phyloP scores from a whole-genome alignment of 257 asterid genomes.

The Cordia subcordata region DNA sequence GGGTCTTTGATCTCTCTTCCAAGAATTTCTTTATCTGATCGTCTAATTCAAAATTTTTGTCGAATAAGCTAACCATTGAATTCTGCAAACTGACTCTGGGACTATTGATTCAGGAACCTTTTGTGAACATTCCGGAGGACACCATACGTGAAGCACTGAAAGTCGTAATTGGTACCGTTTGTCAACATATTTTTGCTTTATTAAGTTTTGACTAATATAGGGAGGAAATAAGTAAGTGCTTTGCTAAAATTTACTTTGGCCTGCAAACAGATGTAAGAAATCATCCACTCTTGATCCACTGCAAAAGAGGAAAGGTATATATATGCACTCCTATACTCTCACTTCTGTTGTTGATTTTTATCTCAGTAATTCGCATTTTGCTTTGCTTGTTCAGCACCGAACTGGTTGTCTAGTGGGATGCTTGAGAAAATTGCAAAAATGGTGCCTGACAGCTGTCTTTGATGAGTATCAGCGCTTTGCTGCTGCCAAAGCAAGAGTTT shows the following conservation, averaged over 20 bases:
- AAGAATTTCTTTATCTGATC: not conserved
- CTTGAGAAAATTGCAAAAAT: slow-evolving; percentile 68
- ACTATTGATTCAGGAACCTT: slow-evolving; percentile 57
- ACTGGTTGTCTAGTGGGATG: slow-evolving; percentile 92
- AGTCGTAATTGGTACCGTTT: slow-evolving; percentile 46
- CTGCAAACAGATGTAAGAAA: slow-evolving; percentile 53
- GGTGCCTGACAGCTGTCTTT: slow-evolving; percentile 80
- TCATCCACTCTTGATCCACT: slow-evolving; percentile 74
- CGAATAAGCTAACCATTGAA: not conserved
- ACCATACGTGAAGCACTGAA: slow-evolving; percentile 70
- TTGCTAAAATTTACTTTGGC: slow-evolving; percentile 5
- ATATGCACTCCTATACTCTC: not conserved
- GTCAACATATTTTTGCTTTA: not conserved
- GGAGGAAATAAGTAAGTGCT: not conserved
- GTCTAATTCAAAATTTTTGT: not conserved
- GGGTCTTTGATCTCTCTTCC: not conserved
- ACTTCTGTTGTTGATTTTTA: slow-evolving; percentile 1
- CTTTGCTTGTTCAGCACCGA: slow-evolving; percentile 55
- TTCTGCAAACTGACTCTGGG: slow-evolving; percentile 4
- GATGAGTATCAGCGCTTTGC: slow-evolving; percentile 91
- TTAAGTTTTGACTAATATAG: not conserved
- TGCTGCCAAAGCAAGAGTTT: slow-evolving; percentile 77
- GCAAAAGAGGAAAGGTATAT: slow-evolving; percentile 85
- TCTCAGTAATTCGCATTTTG: slow-evolving; percentile 1
- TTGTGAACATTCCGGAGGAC: slow-evolving; percentile 78